Evolutionary conservation across 345 rosid genomes (phyloP), one percentile per base, ranked within the genome.

Genomic region (Reutealis trisperma): DNA sequence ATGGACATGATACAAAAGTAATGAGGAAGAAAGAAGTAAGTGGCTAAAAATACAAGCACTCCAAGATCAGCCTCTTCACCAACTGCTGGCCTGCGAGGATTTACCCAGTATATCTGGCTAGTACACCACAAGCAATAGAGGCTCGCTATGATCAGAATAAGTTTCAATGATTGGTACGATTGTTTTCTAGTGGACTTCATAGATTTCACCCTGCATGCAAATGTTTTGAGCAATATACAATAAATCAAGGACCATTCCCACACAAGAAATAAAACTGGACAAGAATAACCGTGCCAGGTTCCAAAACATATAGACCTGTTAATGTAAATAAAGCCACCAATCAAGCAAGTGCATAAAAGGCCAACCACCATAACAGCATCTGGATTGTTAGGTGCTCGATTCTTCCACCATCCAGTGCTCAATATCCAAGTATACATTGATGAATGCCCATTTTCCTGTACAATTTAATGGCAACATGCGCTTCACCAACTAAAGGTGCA

Each of bases 61-160:
- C 94, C 91, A 44, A 89, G 92, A 84, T 91, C 92, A 69, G 94
- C 92, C 86, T 89, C 92, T 85, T 91, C 92, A 1, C 94, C 94
- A 21, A 86, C 89, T 16, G 92, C 90, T n/a, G 94, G 82, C 73
- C 83, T 84, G 44, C 85, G 89, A 78, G 91, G 91, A 73, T 76
- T 79, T 49, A 83, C 84, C 90, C 84, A 85, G 74, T 85, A 89
- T 80, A 85, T 86, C 80, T 89, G 92, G 83, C 88, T 86, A 2
- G 83, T 88, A 81, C 94, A 87, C 94, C 94, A 90, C 62, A 85
- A 30, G 78, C 89, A 83, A 63, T 88, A 91, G 34, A 88, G 74
- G 81, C 64, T 83, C 12, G 84, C 90, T 32, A 85, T 73, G n/a
- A 75, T 52, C 79, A 87, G 44, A 27, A 86, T 55, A 54, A 88